Conservation (phyloP, 75 land plant species). For the Ceratopteris richardii region DNA sequence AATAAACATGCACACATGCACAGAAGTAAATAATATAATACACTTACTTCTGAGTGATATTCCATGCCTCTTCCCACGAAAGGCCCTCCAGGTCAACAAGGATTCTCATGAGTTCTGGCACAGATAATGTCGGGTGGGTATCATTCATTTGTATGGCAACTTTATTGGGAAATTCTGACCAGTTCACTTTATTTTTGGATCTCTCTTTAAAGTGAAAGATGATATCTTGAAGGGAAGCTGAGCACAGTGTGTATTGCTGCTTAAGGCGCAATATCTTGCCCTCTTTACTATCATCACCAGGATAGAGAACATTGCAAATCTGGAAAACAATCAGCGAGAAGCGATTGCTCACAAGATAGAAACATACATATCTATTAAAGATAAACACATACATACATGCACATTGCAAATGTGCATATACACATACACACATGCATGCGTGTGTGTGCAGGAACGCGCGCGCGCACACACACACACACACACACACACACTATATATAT, state of each 20-base stretch:
- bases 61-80: constrained; percentile 89
- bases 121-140: constrained; percentile 94
- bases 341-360: background rate
- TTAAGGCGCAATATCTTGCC: constrained; percentile 89
- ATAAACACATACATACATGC: background rate
- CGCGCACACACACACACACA: no score
- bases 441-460: no score
- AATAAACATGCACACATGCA: no score
- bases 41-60: constrained; percentile 76
- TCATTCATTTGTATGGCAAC: constrained; percentile 98
- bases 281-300: constrained; percentile 85
- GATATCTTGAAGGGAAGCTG: constrained; percentile 97
- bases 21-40: no score
- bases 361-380: background rate
- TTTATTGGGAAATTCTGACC: constrained; percentile 78
- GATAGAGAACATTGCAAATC: constrained; percentile 90
- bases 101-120: constrained; percentile 83
- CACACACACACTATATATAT: no score
- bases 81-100: constrained; percentile 73
- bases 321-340: no score
- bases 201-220: constrained; percentile 82
- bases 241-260: constrained; percentile 93
- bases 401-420: no score
- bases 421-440: background rate
- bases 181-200: constrained; percentile 45